Percentiles rank a stretch among this genome's conserved stretches.
Evolutionary conservation across 1,139 yeast genomes (phyloP).

Genomic region (Suhomyces ambrosiae): DNA sequence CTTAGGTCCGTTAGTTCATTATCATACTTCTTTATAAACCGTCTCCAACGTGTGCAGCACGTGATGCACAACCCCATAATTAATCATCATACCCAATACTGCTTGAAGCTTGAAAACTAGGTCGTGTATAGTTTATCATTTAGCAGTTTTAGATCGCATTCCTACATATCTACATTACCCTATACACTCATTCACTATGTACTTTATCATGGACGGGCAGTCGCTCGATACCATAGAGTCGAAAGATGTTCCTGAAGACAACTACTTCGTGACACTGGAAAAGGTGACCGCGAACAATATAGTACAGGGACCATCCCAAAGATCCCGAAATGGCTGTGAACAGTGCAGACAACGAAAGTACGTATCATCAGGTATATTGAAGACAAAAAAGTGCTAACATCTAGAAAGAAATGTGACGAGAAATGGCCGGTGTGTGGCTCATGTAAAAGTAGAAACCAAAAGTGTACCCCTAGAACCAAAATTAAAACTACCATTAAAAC

Average conservation of each 20-base stretch:
- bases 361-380: too few relatives aligned
- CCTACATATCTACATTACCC: too few relatives aligned
- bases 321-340: slow-evolving; percentile 8
- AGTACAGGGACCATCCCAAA: slow-evolving; percentile 5
- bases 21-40: too few relatives aligned
- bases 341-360: slow-evolving; percentile 9
- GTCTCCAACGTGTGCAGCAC: too few relatives aligned
- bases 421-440: slow-evolving; percentile 16
- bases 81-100: too few relatives aligned
- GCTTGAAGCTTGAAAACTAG: too few relatives aligned
- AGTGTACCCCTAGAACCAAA: slow-evolving; percentile 11
- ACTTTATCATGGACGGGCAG: slow-evolving; percentile 2
- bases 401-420: slow-evolving; percentile 20
- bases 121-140: too few relatives aligned
- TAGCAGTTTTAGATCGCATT: too few relatives aligned
- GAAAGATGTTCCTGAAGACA: neutral
- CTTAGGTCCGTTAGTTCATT: too few relatives aligned
- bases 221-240: slow-evolving; percentile 9
- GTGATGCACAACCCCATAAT: too few relatives aligned
- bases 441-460: slow-evolving; percentile 12
- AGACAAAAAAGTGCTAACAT: slow-evolving; percentile 2
- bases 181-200: too few relatives aligned
- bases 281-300: slow-evolving; percentile 3
- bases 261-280: neutral
- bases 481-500: slow-evolving; percentile 4